phyloP scores from a whole-genome alignment of 2,329 filamentous ascomycete genomes.

The Chaetothyriales sp. region DNA sequence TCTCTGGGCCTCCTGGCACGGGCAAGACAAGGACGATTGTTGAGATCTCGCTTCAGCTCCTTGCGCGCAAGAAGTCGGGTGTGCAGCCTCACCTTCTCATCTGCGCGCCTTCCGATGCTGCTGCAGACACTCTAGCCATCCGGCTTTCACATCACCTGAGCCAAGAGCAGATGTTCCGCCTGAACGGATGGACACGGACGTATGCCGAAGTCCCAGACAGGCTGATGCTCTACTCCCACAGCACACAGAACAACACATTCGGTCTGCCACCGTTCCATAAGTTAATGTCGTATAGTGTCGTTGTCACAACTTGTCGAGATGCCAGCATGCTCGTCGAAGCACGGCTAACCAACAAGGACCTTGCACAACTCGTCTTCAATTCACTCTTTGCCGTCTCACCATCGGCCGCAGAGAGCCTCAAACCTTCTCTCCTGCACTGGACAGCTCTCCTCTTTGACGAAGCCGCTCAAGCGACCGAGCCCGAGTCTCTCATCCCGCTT shows the following conservation, averaged over 20 bases:
- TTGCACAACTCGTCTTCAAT: constrained; percentile 23
- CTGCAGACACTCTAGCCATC: constrained; percentile 20
- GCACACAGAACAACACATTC: constrained; percentile 28
- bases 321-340: constrained; percentile 30
- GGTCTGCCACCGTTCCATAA: constrained; percentile 26
- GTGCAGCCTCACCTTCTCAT: constrained; percentile 9
- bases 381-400: not conserved
- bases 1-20: constrained; percentile 38
- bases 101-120: constrained; percentile 43
- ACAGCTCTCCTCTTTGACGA: constrained; percentile 32
- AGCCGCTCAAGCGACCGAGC: constrained; percentile 36
- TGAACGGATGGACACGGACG: constrained; percentile 28
- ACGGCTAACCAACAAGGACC: constrained; percentile 30
- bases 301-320: constrained; percentile 32
- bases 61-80: constrained; percentile 12
- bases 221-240: constrained; percentile 27
- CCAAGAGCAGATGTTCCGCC: constrained; percentile 27
- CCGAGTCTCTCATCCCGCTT: constrained; percentile 28
- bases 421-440: not conserved
- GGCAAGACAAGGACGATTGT: constrained; percentile 40
- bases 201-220: constrained; percentile 31
- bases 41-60: constrained; percentile 28
- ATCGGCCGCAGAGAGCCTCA: not conserved
- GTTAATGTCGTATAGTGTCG: constrained; percentile 29
- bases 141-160: constrained; percentile 26